Conservation (phyloP, 371 early-diverging fungal genomes). For the Cokeromyces recurvatus region DNA sequence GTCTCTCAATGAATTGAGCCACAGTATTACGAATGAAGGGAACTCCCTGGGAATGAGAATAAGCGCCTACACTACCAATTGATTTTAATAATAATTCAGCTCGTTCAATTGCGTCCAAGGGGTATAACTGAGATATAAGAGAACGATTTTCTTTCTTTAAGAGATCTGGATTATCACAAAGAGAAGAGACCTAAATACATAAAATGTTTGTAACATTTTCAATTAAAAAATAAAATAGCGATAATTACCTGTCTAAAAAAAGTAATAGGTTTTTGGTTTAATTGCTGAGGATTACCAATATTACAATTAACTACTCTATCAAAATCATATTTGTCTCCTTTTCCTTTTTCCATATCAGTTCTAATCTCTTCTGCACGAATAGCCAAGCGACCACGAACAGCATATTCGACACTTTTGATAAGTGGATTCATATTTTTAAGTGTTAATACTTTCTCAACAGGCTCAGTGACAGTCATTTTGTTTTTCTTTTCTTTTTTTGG, state of each 20-base stretch:
- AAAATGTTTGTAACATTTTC: not conserved
- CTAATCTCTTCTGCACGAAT: slow-evolving; percentile 90
- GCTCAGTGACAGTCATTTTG: slow-evolving; percentile 10
- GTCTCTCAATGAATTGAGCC: slow-evolving; percentile 76
- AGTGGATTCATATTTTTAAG: slow-evolving; percentile 67
- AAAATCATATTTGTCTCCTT: slow-evolving; percentile 60
- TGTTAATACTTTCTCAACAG: slow-evolving; percentile 53
- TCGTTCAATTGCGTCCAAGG: slow-evolving; percentile 82
- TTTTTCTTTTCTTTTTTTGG: not conserved
- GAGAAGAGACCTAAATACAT: slow-evolving; percentile 74
- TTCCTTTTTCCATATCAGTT: slow-evolving; percentile 49
- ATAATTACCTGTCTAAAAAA: slow-evolving; percentile 90
- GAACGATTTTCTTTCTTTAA: slow-evolving; percentile 50
- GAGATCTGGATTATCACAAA: slow-evolving; percentile 86
- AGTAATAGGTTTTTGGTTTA: slow-evolving; percentile 89
- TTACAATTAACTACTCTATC: slow-evolving; percentile 77
- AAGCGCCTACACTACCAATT: slow-evolving; percentile 84
- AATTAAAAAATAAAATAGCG: not conserved
- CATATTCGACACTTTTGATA: slow-evolving; percentile 83
- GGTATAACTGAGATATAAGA: slow-evolving; percentile 58
- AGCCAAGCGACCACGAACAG: slow-evolving; percentile 94
- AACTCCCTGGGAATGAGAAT: slow-evolving; percentile 93
- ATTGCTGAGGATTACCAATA: slow-evolving; percentile 96
- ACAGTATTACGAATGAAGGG: slow-evolving; percentile 80
- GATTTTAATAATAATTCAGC: slow-evolving; percentile 65